phyloP scores from a whole-genome alignment of 495 filamentous ascomycete genomes.

The Penicillium riverlandense region DNA sequence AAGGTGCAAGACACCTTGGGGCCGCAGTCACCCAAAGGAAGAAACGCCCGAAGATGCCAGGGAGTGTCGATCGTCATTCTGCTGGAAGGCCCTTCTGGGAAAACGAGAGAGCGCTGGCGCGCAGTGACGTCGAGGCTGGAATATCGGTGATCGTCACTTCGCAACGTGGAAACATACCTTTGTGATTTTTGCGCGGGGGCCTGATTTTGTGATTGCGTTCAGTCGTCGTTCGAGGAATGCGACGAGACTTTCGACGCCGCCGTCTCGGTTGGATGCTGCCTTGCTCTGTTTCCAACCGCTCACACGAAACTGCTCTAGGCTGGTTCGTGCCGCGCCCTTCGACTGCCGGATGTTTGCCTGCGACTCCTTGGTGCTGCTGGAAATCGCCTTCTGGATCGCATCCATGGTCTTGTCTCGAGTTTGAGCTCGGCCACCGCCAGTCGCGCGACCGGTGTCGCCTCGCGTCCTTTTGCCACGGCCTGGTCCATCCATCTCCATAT shows the following conservation, averaged over 20 bases:
- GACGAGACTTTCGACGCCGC: constrained; percentile 62
- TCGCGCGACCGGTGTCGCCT: constrained; percentile 27
- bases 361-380: constrained; percentile 21
- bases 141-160: constrained; percentile 40
- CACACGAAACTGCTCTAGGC: constrained; percentile 44
- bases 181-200: constrained; percentile 58
- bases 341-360: constrained; percentile 36
- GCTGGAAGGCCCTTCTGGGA: constrained; percentile 44
- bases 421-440: constrained; percentile 13
- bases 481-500: constrained; percentile 66
- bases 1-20: constrained; percentile 51
- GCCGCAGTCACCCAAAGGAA: constrained; percentile 41
- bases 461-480: constrained; percentile 30
- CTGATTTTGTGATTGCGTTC: constrained; percentile 53
- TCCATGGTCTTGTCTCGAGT: constrained; percentile 23
- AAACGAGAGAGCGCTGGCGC: constrained; percentile 50
- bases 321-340: constrained; percentile 7
- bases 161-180: constrained; percentile 67
- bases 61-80: constrained; percentile 50
- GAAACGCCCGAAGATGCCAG: constrained; percentile 23
- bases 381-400: constrained; percentile 37
- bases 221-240: constrained; percentile 66
- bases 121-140: constrained; percentile 41
- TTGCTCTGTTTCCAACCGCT: constrained; percentile 72
- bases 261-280: constrained; percentile 59